Evolutionary conservation across 345 rosid species (phyloP), one percentile per base, ranked within the genome.

Genomic region (Mangifera indica): DNA sequence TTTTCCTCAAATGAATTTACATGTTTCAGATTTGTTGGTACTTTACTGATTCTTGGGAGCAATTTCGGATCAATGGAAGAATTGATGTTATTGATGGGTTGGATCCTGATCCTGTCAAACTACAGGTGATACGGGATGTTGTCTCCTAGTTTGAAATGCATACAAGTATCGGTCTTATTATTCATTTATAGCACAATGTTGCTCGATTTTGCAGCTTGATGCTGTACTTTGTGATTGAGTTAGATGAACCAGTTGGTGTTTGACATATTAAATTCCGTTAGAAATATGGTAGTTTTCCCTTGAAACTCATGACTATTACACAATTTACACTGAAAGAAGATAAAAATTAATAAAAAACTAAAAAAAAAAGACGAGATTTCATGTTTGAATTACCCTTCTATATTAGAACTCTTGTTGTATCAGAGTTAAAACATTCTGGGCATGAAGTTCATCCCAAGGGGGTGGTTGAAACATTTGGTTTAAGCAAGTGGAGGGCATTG

Each of bases 11-110:
- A 45, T 34, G 45, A 45, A 17, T 70, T 24, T 67, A 37, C 42
- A 18, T 49, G 26, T 67, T 62, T 54, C 72, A 76, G 97, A 87
- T 95, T 69, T 89, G 98, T 77, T 95, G 97, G 96, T 92, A 92
- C 76, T 90, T 95, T 34, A 82, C 97, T 3, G 88, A 85, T 65
- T 82, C 99, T 6, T 92, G 96, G 96, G 98, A 92, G 86, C 98
- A 90, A 73, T 92, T 92, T 71, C 87, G 97, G 59, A 95, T 95
- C 77, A 87, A 57, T 71, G 98, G 98, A 81, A 85, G 72, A 71
- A 73, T 89, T 69, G 96, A 88, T 74, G 78, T 95, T 57, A 82
- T 95, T 63, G 93, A 92, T 69, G 89, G 81, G 10, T 85, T 80
- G 2, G 86, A 84, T 82, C 76, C 86, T 56, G 92, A 92, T 74